Base-by-base conservation (phyloP, 306 rosid genomes). In the Lathyrus oleraceus region DNA sequence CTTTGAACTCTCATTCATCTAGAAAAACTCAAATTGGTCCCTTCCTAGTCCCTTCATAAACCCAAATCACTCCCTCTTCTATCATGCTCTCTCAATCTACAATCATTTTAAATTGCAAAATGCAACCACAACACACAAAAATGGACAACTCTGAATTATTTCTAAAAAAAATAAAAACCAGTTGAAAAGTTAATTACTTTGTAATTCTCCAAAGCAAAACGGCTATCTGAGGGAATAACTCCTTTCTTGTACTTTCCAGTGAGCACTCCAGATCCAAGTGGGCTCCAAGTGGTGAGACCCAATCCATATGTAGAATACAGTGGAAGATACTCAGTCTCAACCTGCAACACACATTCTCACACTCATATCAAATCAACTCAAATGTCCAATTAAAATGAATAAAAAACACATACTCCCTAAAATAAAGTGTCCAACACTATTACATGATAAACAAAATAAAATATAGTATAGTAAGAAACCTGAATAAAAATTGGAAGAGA, bases 271-370 rank as follows among this genome's bases (percentile, higher is more conserved):
- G 99, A 94, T 20, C 91, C 87, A 62, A 94, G 97, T 44, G 99
- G 96, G 76, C 99, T 94, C 97, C 97, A 94, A 2, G 99, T 94
- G 25, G 99, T 89, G 62, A 91, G 86, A 56, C 99, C 99, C 51
- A 86, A 2, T 36, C 99, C 92, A 67, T 91, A 84, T 78, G 60
- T 87, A 76, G 36, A 78, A 75, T 94, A 91, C 21, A 94, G 83
- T 58, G 97, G 99, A 45, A 94, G 85, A 83, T 32, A 94, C 87
- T 94, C 99, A 3, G 82, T 51, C 78, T 94, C 99, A 38, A 94
- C 99, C 98, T 94, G 78, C 52, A 79, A 19, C 20, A 15, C 28
- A 47, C 19, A 23, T 25, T 7, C 40, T 44, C 21, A 21, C 54
- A 42, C 68, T 8, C 25, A 67, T 21, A 67, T 69, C 45, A 69